phyloP scores from a whole-genome alignment of 176 grass and related monocot species.

The Lolium multiflorum region DNA sequence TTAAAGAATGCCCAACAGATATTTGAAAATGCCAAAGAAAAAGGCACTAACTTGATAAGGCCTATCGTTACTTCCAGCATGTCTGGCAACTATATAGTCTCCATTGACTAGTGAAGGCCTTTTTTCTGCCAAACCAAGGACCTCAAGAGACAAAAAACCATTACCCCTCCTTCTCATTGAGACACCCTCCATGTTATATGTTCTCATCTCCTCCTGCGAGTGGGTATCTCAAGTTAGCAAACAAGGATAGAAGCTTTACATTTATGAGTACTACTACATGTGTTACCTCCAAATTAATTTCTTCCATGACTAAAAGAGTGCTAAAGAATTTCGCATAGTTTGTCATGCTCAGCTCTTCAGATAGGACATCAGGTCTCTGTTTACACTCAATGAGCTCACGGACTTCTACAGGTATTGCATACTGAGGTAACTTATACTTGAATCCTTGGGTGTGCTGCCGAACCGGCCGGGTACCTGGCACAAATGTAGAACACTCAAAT shows the following conservation, averaged over 20 bases:
- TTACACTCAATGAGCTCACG: constrained; percentile 72
- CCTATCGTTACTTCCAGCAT: constrained; percentile 47
- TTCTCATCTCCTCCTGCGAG: constrained; percentile 76
- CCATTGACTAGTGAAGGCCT: constrained; percentile 79
- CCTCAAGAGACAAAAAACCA: constrained; percentile 68
- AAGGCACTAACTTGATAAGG: constrained; percentile 67
- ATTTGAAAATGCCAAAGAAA: constrained; percentile 28
- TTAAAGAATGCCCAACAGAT: constrained; percentile 33
- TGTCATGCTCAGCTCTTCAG: constrained; percentile 55
- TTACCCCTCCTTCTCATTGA: constrained; percentile 66
- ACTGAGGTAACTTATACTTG: constrained; percentile 71
- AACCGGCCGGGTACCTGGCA: constrained; percentile 62
- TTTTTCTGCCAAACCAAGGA: constrained; percentile 88
- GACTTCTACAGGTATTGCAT: constrained; percentile 65
- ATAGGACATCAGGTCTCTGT: constrained; percentile 67
- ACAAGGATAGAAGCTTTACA: constrained; percentile 32
- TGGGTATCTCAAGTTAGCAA: constrained; percentile 47
- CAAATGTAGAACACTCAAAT: constrained; percentile 56
- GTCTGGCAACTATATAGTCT: constrained; percentile 70
- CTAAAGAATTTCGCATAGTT: constrained; percentile 79
- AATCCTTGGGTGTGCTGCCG: constrained; percentile 57
- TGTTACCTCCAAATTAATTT: constrained; percentile 87
- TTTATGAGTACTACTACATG: constrained; percentile 3
- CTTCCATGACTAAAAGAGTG: constrained; percentile 85
- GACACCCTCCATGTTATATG: constrained; percentile 79